Base-by-base conservation (phyloP, 1,284 basidiomycete genomes). In the Porodaedalea pini region DNA sequence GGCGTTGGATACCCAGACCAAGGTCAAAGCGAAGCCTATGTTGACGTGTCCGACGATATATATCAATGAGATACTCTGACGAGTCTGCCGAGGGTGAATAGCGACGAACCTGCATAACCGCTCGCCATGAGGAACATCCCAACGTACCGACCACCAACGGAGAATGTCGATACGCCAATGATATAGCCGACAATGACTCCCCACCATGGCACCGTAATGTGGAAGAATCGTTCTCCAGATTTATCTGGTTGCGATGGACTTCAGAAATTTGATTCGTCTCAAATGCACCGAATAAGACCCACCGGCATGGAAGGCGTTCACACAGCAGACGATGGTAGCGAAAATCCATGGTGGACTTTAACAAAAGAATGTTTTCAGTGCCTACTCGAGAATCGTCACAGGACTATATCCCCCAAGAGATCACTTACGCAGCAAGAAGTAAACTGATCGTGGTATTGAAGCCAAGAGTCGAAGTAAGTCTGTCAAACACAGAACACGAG, bases 1-100 rank as follows among this genome's bases (percentile, higher is more conserved):
- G 0, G 78, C 73, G 61, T 83, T 85, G 0, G 82, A 78, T 4
- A 84, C 81, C 83, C 86, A 88, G 0, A 82, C 80, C 10, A 81
- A 65, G 0, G 77, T 81, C 62, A 87, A 73, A 1, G 83, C 78
- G 65, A 80, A 82, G 6, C 58, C 58, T 59, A 32, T 3, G 11
- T 2, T 15, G 3, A 17, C 5, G 21, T 8, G 44, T 15, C 10
- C 17, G 27, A 36, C 25, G 10, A 17, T 15, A 21, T 17, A 19
- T 13, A 56, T 17, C 23, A 29, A 23, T 25, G 34, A 54, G n/a
- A 5, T 11, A 27, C 29, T 13, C 44, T 37, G 19, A n/a, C n/a
- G n/a, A 77, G 21, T 89, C 71, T 2, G 89, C 70, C 11, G 80
- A 84, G 31, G 80, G n/a, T 70, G 0, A 80, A 2, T n/a, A 10